Percentiles rank a stretch among this genome's conserved stretches.
Conservation (phyloP, 441 rosid species). For the Euphorbia celastroides region DNA sequence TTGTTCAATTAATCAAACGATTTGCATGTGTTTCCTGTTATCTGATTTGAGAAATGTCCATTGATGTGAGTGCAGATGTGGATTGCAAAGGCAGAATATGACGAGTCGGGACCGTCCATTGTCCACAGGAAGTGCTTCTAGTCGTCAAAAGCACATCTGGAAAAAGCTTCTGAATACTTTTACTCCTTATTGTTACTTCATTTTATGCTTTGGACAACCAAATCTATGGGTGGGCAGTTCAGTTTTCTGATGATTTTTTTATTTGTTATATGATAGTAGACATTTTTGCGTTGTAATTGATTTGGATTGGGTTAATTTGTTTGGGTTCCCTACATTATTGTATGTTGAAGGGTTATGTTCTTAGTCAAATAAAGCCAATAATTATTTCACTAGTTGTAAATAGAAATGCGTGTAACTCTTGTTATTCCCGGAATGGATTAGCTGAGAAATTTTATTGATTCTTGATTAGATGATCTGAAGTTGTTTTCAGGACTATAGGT, state of each 20-base stretch:
- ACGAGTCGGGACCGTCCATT: constrained; percentile 78
- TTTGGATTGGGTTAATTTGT: constrained; percentile 36
- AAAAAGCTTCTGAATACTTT: constrained; percentile 9
- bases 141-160: constrained; percentile 24
- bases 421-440: too few species aligned
- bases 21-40: too few species aligned
- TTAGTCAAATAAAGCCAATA: constrained; percentile 14
- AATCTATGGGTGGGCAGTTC: constrained; percentile 17
- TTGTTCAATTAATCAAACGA: too few species aligned
- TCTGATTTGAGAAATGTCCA: too few species aligned
- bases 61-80: constrained; percentile 58
- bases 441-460: too few species aligned
- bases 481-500: too few species aligned
- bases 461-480: too few species aligned
- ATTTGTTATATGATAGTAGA: constrained; percentile 25
- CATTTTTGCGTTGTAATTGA: constrained; percentile 24
- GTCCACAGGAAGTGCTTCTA: constrained; percentile 87
- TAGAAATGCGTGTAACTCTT: too few species aligned
- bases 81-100: constrained; percentile 86
- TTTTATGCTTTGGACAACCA: constrained; percentile 12
- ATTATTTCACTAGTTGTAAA: not conserved
- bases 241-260: constrained; percentile 14
- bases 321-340: constrained; percentile 25
- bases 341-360: constrained; percentile 4
- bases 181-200: not conserved